These are phyloP conservation scores for Stemphylium beticola DNA, from an alignment of 2,329 filamentous ascomycete species.

Conservation along the genomic window DNA sequence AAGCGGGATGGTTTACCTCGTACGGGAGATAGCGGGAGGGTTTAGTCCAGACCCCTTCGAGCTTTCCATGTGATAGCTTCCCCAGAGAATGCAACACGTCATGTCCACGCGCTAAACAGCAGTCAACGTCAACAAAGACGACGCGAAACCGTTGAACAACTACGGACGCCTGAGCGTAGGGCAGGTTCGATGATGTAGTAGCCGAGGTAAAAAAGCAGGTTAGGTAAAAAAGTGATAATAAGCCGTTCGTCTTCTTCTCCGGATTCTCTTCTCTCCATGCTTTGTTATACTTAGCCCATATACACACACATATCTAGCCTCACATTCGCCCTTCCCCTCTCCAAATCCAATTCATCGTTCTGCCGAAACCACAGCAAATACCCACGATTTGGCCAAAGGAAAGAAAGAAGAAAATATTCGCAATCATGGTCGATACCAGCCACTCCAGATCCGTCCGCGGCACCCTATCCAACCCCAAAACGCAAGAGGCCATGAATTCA, in stretches of 20 bases:
- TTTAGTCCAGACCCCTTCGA: neutral
- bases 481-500: slow-evolving; percentile 26
- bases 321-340: neutral
- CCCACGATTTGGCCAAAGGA: neutral
- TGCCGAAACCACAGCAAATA: too few relatives aligned
- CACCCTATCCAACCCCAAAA: slow-evolving; percentile 40
- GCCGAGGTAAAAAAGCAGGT: neutral
- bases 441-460: slow-evolving; percentile 40
- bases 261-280: neutral
- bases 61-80: slow-evolving; percentile 6
- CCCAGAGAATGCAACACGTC: slow-evolving; percentile 30
- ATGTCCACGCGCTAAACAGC: slow-evolving; percentile 21
- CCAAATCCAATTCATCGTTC: too few relatives aligned
- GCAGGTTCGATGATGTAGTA: slow-evolving; percentile 15
- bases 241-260: neutral
- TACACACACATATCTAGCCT: neutral
- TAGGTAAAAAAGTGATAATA: too few relatives aligned
- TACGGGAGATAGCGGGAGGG: neutral
- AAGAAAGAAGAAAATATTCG: slow-evolving; percentile 7
- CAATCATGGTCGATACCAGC: slow-evolving; percentile 5
- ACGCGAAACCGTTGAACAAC: slow-evolving; percentile 5
- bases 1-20: too few relatives aligned
- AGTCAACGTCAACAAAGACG: slow-evolving; percentile 16
- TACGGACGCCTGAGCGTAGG: neutral
- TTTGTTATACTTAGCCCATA: too few relatives aligned